Evolutionary conservation across 169 alveolate species (phyloP), one percentile per base, ranked within the genome.

Genomic region (Plasmodium ovale): DNA sequence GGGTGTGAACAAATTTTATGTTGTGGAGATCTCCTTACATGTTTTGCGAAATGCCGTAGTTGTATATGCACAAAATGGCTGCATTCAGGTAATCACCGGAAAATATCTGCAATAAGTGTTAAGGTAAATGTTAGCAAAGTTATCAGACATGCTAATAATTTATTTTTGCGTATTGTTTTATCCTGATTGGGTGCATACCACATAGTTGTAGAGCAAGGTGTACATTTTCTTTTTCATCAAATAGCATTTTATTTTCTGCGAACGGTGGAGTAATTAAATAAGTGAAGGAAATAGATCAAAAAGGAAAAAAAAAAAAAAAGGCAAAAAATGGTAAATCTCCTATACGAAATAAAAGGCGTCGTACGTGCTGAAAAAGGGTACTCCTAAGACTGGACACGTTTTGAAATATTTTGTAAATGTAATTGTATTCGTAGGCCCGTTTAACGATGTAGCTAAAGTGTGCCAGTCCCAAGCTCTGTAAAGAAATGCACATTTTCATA

Each of bases 381-480:
- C 60, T 67, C 54, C 33, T 51, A 16, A 74, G 47, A 12, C 33
- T 29, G 44, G 74, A 59, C 54, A 60, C 54, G 16, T 44, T 59
- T 2, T 74, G 72, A 53, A 74, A 74, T 31, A 35, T 29, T 9
- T 74, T 74, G 47, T 74, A 74, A 42, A 74, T 74, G 37, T 74
- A 74, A 56, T 74, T 74, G 77, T 74, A 65, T 16, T 65, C 60
- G 53, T 67, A 42, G 5, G 88, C 88, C 88, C 88, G 23, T 67
- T 74, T 42, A 54, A 74, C 47, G 69, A 72, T 19, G 51, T 47
- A 42, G 10, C 54, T 56, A 27, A 72, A 72, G 37, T 56, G 33
- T 33, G 6, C 42, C 5, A 42, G 37, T 5, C 19, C 35, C 1
- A 31, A 31, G 0, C 31, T 16, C 87, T 72, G 87, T 21, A 56